phyloP scores from a whole-genome alignment of 805 yeast genomes.

The Candida multigemmis region DNA sequence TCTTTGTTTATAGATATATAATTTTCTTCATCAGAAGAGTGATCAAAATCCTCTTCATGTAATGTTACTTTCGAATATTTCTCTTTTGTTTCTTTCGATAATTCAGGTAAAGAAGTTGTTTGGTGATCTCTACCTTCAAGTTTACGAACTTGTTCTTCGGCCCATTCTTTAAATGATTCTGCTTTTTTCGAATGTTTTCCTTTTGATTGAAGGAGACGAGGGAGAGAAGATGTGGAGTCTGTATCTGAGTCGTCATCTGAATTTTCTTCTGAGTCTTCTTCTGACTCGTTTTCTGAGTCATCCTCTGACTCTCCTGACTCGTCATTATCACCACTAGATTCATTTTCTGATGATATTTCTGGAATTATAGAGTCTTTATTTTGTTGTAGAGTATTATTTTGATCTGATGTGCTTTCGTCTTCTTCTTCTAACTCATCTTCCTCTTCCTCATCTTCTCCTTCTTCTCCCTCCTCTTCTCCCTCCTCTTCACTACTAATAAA shows the following conservation, averaged over 20 bases:
- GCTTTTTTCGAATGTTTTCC: slow-evolving; percentile 37
- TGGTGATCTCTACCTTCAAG: slow-evolving; percentile 51
- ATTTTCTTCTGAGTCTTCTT: slow-evolving; percentile 21
- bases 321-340: slow-evolving; percentile 17
- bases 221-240: slow-evolving; percentile 18
- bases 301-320: slow-evolving; percentile 20
- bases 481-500: slow-evolving; percentile 35
- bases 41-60: slow-evolving; percentile 65
- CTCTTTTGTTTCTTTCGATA: slow-evolving; percentile 37
- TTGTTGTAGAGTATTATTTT: no score
- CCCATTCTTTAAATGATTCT: slow-evolving; percentile 78
- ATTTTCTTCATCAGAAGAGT: slow-evolving; percentile 56
- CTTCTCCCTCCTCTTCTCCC: slow-evolving; percentile 10
- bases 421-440: slow-evolving; percentile 13
- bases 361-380: no score
- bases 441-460: slow-evolving; percentile 12
- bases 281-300: slow-evolving; percentile 18
- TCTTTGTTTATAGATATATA: slow-evolving; percentile 49
- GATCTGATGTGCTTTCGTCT: slow-evolving; percentile 10
- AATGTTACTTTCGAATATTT: slow-evolving; percentile 39
- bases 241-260: slow-evolving; percentile 19
- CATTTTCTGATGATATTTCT: no score
- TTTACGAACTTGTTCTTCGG: slow-evolving; percentile 58
- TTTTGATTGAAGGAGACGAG: slow-evolving; percentile 26
- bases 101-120: slow-evolving; percentile 35